Evolutionary conservation across 495 filamentous ascomycete species (phyloP).

Genomic region (Massariosphaeria phaeospora): DNA sequence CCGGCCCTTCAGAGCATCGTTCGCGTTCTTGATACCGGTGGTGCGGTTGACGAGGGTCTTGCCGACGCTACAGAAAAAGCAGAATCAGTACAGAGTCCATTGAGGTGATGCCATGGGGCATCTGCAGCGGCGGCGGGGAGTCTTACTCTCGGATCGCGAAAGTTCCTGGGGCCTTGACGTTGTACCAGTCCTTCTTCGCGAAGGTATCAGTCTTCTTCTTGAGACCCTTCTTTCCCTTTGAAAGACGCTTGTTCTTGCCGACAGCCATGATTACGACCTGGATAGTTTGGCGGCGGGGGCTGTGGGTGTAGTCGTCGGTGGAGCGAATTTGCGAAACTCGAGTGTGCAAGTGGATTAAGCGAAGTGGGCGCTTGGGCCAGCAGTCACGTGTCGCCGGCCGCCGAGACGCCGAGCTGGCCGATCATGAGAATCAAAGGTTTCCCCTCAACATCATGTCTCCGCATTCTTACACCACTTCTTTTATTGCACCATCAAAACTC

Average conservation of each 20-base stretch:
- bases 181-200: constrained; percentile 90
- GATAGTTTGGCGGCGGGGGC: constrained; percentile 13
- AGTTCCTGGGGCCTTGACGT: constrained; percentile 94
- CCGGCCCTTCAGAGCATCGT: constrained; percentile 95
- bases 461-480: too few species aligned
- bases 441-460: too few species aligned
- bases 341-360: constrained; percentile 16
- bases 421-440: too few species aligned
- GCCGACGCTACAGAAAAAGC: constrained; percentile 65
- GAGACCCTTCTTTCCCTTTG: constrained; percentile 99
- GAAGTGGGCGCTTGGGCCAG: constrained; percentile 8
- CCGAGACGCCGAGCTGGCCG: too few species aligned
- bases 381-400: too few species aligned
- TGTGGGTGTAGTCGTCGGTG: constrained; percentile 30
- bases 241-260: constrained; percentile 98
- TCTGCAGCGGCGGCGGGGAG: constrained; percentile 13
- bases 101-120: neutral
- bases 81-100: constrained; percentile 27
- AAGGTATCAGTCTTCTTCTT: constrained; percentile 99
- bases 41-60: constrained; percentile 99
- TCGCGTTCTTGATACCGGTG: constrained; percentile 98
- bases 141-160: constrained; percentile 96
- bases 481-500: too few species aligned
- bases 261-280: constrained; percentile 49
- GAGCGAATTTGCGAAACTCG: constrained; percentile 15